Percentiles rank a stretch among this genome's conserved stretches.
These are phyloP conservation scores for Alternaria sp. DNA, from an alignment of 2,329 filamentous ascomycete genomes.

Conservation along the genomic window DNA sequence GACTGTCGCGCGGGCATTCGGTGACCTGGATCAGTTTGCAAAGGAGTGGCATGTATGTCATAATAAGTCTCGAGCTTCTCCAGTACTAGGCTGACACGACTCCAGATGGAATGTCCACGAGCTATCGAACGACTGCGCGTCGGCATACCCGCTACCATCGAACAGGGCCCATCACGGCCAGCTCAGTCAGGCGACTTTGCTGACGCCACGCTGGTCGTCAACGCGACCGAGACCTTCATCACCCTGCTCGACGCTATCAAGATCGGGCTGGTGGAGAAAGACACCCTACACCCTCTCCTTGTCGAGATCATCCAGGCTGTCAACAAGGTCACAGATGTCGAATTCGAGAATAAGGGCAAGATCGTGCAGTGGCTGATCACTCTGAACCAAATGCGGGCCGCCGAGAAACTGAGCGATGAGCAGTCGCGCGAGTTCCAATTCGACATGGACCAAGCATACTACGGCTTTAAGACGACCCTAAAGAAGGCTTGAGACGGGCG, in stretches of 20 bases:
- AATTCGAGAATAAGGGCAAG: slow-evolving; percentile 95
- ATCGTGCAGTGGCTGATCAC: slow-evolving; percentile 99
- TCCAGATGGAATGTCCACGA: slow-evolving; percentile 87
- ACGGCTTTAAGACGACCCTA: slow-evolving; percentile 86
- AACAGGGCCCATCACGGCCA: slow-evolving; percentile 58
- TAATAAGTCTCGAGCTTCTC: neutral
- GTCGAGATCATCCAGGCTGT: slow-evolving; percentile 97
- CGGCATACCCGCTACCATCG: slow-evolving; percentile 85
- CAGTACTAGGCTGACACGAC: slow-evolving; percentile 17
- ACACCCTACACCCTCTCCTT: slow-evolving; percentile 92
- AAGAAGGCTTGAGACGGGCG: slow-evolving; percentile 40
- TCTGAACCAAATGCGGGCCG: slow-evolving; percentile 96
- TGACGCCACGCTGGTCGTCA: slow-evolving; percentile 74
- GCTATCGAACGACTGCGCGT: slow-evolving; percentile 92
- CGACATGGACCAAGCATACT: slow-evolving; percentile 93
- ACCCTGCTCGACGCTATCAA: slow-evolving; percentile 95
- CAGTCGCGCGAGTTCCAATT: slow-evolving; percentile 88
- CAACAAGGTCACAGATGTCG: slow-evolving; percentile 93
- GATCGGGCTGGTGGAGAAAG: slow-evolving; percentile 89
- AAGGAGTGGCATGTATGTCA: slow-evolving; percentile 82
- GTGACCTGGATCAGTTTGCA: slow-evolving; percentile 89
- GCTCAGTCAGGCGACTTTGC: slow-evolving; percentile 49
- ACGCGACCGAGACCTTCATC: slow-evolving; percentile 97
- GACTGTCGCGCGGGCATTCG: slow-evolving; percentile 85
- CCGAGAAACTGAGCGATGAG: slow-evolving; percentile 85